Evolutionary conservation across 2,329 filamentous ascomycete genomes (phyloP), one percentile per base, ranked within the genome.

Genomic region (Diplodia seriata): DNA sequence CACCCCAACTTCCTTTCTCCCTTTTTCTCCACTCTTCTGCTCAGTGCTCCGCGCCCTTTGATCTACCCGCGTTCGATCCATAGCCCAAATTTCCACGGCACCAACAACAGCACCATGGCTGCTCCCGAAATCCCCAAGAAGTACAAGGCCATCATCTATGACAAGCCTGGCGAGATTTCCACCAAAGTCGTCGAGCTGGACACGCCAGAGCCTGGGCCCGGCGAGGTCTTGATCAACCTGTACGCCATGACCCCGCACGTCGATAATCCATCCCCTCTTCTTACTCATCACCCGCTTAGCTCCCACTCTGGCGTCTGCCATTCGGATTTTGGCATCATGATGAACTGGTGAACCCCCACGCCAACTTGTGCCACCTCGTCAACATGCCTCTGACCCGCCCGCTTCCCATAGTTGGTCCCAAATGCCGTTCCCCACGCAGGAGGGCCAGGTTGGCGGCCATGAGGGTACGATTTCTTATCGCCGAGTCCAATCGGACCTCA

Each of bases 391-490:
- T 68, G 54, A 68, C 18, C 4, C 8, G 14, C 11, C 20, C 31
- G 4, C 33, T 5, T 47, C 29, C 36, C 9, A n/a, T 20, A 65
- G 71, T 6, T 90, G 86, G 83, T 83, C 79, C 70, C 82, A 80
- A 12, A 83, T 91, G 1, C 87, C 87, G 1, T 81, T 80, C 70
- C 86, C 85, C 43, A 89, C 87, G 8, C 85, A 84, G 73, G 76
- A 83, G 47, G 86, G 87, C 11, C 89, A 90, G 75, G 84, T 90
- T 4, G 89, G 89, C 51, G 90, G 90, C 4, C 89, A 91, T 73
- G 89, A 91, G 77, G 89, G 86, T 91, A 1, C 26, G 18, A n/a
- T 23, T 40, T 26, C 36, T 38, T 14, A 36, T 55, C 51, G 18
- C 2, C 38, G 12, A 26, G n/a, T 20, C 26, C 2, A 26, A 20